These are phyloP conservation scores for Grosmannia clavigera DNA, from an alignment of 2,329 filamentous ascomycete genomes.

Conservation along the genomic window DNA sequence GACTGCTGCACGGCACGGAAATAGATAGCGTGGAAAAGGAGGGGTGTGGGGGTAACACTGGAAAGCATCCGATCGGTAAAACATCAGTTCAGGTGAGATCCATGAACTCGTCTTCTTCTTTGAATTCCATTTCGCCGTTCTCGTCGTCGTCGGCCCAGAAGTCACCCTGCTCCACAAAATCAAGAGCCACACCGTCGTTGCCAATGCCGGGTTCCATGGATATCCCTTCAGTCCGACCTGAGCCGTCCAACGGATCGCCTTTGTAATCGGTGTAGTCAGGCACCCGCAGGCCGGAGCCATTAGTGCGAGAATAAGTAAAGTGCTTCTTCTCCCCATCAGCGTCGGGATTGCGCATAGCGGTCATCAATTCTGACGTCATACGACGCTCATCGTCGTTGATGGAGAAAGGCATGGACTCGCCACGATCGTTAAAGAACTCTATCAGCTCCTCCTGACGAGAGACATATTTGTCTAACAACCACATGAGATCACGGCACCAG, in stretches of 20 bases:
- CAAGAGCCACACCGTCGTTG: slow-evolving; percentile 25
- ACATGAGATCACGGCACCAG: slow-evolving; percentile 97
- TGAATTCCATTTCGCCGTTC: slow-evolving; percentile 45
- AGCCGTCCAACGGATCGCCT: slow-evolving; percentile 57
- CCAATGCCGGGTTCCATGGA: slow-evolving; percentile 21
- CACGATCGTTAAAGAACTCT: slow-evolving; percentile 59
- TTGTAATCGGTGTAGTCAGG: slow-evolving; percentile 87
- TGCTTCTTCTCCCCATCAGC: slow-evolving; percentile 19
- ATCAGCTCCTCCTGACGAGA: slow-evolving; percentile 81
- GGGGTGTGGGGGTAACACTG: slow-evolving; percentile 7
- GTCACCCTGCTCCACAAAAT: slow-evolving; percentile 37
- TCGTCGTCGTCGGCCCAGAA: slow-evolving; percentile 61
- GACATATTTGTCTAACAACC: slow-evolving; percentile 82
- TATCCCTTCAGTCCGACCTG: slow-evolving; percentile 24
- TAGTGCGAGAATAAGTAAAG: slow-evolving; percentile 72
- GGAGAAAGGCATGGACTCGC: slow-evolving; percentile 67
- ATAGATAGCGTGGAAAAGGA: slow-evolving; percentile 8
- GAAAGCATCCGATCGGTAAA: neutral
- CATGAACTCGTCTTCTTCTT: slow-evolving; percentile 15
- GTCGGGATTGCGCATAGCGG: slow-evolving; percentile 70
- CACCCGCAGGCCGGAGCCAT: slow-evolving; percentile 77
- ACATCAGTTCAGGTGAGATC: slow-evolving; percentile 6
- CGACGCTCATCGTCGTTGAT: slow-evolving; percentile 84
- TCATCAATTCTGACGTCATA: slow-evolving; percentile 87
- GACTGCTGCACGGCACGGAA: neutral